Percentiles rank a stretch among this genome's conserved stretches.
phyloP scores from a whole-genome alignment of 2,329 filamentous ascomycete genomes.

The Coleophoma cylindrospora region DNA sequence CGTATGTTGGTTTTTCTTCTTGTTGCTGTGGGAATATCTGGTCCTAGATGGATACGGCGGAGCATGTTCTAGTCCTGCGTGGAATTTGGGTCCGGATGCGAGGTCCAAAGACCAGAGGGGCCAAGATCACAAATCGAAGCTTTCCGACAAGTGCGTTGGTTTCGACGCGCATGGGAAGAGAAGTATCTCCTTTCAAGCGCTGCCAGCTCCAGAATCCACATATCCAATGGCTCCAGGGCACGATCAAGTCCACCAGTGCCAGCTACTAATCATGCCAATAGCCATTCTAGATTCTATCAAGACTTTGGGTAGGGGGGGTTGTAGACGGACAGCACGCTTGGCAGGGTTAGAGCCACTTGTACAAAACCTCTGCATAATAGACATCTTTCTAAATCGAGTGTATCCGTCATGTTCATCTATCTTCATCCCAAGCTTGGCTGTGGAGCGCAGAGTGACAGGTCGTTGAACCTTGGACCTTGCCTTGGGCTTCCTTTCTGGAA shows the following conservation, averaged over 20 bases:
- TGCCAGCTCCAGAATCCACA: too few relatives aligned
- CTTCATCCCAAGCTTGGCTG: background rate
- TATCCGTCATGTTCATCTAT: background rate
- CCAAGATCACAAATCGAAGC: background rate
- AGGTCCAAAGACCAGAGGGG: too few relatives aligned
- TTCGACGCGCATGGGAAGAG: too few relatives aligned
- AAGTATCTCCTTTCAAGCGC: too few relatives aligned
- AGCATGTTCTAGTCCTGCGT: background rate
- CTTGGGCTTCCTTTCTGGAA: background rate
- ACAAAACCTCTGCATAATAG: conserved; percentile 1
- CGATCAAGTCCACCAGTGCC: too few relatives aligned
- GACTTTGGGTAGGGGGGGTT: background rate
- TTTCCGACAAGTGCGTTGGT: too few relatives aligned
- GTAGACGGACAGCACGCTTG: background rate
- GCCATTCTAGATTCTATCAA: background rate
- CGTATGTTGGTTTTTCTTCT: conserved; percentile 37
- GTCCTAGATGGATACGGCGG: background rate
- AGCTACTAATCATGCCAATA: background rate
- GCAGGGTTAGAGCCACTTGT: conserved; percentile 1
- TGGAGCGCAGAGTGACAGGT: background rate
- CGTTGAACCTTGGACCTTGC: too few relatives aligned
- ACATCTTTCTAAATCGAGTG: background rate
- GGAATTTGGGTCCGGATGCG: background rate
- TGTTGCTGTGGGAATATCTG: background rate
- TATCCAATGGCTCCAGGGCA: too few relatives aligned